phyloP scores from a whole-genome alignment of 768 basidiomycete species.

The Suillus hirtellus region DNA sequence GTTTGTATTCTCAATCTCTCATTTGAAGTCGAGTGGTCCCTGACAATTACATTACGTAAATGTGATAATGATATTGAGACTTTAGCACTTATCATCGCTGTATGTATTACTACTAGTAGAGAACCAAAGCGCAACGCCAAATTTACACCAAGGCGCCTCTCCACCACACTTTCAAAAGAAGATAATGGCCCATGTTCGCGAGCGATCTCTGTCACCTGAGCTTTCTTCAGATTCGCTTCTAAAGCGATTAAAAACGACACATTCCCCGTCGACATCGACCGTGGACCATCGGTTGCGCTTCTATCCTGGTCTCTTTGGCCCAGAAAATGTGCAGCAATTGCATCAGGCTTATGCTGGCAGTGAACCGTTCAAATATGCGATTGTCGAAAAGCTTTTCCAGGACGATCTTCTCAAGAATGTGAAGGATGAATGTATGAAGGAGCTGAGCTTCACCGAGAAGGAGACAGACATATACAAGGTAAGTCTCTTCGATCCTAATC shows the following conservation, averaged over 20 bases:
- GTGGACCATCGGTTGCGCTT: slow-evolving; percentile 24
- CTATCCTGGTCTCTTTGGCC: slow-evolving; percentile 53
- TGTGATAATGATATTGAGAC: background rate
- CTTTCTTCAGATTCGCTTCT: slow-evolving; percentile 22
- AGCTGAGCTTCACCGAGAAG: slow-evolving; percentile 87
- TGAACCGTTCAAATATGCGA: slow-evolving; percentile 79
- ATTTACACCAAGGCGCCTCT: background rate
- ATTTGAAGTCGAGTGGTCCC: background rate
- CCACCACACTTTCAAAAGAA: slow-evolving; percentile 10
- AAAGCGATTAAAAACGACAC: slow-evolving; percentile 41
- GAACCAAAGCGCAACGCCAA: too few relatives aligned
- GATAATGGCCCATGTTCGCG: slow-evolving; percentile 47
- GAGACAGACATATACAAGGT: slow-evolving; percentile 99
- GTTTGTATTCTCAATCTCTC: background rate
- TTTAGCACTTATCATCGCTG: background rate
- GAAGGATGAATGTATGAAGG: slow-evolving; percentile 78
- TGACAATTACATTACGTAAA: background rate
- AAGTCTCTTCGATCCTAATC: slow-evolving; percentile 1
- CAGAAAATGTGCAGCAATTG: slow-evolving; percentile 54
- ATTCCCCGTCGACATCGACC: slow-evolving; percentile 24
- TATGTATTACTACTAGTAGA: too few relatives aligned
- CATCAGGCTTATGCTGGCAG: slow-evolving; percentile 55
- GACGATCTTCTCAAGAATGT: slow-evolving; percentile 79
- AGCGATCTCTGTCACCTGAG: slow-evolving; percentile 46
- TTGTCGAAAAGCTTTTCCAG: slow-evolving; percentile 80